Evolutionary conservation across 176 grass and related monocot genomes (phyloP), one percentile per base, ranked within the genome.

Genomic region (Aegilops longissima): DNA sequence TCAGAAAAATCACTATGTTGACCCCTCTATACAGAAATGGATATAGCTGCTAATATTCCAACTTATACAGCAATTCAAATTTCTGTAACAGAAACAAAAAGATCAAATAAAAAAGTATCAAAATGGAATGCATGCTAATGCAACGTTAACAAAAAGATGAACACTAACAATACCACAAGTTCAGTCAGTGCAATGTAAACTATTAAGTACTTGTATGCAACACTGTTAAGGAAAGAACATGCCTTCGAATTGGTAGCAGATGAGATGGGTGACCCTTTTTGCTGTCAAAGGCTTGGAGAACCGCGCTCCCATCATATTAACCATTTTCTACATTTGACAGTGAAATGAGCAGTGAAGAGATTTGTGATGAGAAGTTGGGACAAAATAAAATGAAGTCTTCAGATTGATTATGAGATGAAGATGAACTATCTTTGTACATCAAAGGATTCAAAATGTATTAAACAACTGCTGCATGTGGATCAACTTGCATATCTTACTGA

Each of bases 201-300:
- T 29, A 5, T 64, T 72, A 51, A 72, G 56, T 59, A 59, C 20
- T 49, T 56, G 42, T 40, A 66, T 49, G 21, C 6, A 72, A 11
- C 20, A 35, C 10, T 67, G 73, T 12, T 16, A 83, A 35, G 83
- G 27, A 90, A 79, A 70, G 16, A 14, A 17, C 47, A 33, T 77
- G 95, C 94, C 94, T 82, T 98, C 94, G 52, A 94, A 96, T 82
- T 98, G 95, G 27, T 94, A 96, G 88, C 96, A 98, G 85, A 98
- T 83, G 52, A 98, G 93, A 84, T 96, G 96, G 54, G 96, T 98
- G 13, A 93, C 90, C 56, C 68, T 40, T 61, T 92, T 82, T 86
- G 88, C 92, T 79, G 82, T 76, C 80, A 98, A 86, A 62, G 93
- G 83, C 81, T 96, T 98, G 58, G 93, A 96, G 84, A 98, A 98